These are phyloP conservation scores for Monosporascus sp. DNA, from an alignment of 2,329 filamentous ascomycete genomes.

Conservation along the genomic window DNA sequence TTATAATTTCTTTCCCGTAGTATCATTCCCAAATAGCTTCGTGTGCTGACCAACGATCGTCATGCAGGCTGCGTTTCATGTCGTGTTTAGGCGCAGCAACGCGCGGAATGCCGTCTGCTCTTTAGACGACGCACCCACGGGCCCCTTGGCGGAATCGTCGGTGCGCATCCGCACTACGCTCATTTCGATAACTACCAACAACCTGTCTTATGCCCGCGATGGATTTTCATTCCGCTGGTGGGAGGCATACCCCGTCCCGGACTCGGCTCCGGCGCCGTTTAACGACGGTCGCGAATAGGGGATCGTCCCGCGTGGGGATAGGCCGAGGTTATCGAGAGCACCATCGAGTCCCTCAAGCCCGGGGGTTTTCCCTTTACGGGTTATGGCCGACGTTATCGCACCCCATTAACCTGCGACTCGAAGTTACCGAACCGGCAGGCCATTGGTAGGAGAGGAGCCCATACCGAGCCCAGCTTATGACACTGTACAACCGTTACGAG, in stretches of 20 bases:
- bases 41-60: too few relatives aligned
- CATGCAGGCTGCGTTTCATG: too few relatives aligned
- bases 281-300: constrained; percentile 35
- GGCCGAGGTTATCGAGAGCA: constrained; percentile 36
- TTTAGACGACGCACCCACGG: background rate
- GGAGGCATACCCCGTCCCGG: constrained; percentile 37
- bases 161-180: constrained; percentile 24
- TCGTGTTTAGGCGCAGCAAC: too few relatives aligned
- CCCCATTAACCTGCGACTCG: constrained; percentile 31
- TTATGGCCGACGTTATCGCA: constrained; percentile 37
- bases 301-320: constrained; percentile 44
- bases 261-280: constrained; percentile 24
- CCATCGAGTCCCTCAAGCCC: constrained; percentile 23
- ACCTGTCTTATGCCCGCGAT: constrained; percentile 27
- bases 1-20: too few relatives aligned
- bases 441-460: constrained; percentile 33
- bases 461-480: constrained; percentile 22
- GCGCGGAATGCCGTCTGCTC: too few relatives aligned
- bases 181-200: constrained; percentile 28
- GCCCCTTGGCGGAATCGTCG: constrained; percentile 20
- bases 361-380: constrained; percentile 34
- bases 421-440: constrained; percentile 13
- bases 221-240: constrained; percentile 30
- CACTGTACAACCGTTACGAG: constrained; percentile 31
- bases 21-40: too few relatives aligned